phyloP scores from a whole-genome alignment of 2,329 filamentous ascomycete species.

The Monosporascus cannonballus region DNA sequence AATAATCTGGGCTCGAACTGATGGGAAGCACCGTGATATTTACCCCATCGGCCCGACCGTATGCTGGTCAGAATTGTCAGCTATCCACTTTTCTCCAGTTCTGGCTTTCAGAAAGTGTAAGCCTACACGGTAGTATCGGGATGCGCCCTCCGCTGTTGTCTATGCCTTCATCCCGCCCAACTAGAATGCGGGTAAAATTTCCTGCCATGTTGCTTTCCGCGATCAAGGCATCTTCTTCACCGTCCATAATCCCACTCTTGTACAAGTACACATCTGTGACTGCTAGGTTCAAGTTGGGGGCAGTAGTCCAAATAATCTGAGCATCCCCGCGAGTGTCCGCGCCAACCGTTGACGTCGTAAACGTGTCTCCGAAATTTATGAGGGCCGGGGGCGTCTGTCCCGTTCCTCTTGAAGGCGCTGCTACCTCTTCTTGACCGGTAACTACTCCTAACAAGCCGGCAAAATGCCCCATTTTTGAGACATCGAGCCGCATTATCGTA shows the following conservation, averaged over 20 bases:
- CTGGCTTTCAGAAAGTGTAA: background rate
- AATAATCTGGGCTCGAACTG: accelerated
- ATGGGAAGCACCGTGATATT: background rate
- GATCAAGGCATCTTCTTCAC: background rate
- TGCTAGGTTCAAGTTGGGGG: background rate
- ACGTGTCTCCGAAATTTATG: too few species aligned
- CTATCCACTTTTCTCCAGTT: background rate
- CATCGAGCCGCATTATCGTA: conserved; percentile 22
- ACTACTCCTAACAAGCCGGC: conserved; percentile 13
- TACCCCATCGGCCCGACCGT: accelerated
- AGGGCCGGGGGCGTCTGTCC: too few species aligned
- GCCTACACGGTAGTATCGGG: background rate
- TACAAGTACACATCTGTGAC: background rate
- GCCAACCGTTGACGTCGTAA: background rate
- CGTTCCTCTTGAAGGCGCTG: background rate
- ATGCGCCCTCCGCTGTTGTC: background rate
- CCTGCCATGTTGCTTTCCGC: background rate
- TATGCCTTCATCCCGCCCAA: too few species aligned
- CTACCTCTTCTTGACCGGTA: conserved; percentile 1
- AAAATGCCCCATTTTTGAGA: conserved; percentile 16
- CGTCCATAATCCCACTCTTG: background rate
- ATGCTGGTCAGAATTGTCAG: background rate
- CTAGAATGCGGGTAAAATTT: background rate
- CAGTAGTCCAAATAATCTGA: background rate
- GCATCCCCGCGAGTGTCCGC: background rate